Conservation (phyloP, 2,329 filamentous ascomycete genomes). For the Penicillium sp. region DNA sequence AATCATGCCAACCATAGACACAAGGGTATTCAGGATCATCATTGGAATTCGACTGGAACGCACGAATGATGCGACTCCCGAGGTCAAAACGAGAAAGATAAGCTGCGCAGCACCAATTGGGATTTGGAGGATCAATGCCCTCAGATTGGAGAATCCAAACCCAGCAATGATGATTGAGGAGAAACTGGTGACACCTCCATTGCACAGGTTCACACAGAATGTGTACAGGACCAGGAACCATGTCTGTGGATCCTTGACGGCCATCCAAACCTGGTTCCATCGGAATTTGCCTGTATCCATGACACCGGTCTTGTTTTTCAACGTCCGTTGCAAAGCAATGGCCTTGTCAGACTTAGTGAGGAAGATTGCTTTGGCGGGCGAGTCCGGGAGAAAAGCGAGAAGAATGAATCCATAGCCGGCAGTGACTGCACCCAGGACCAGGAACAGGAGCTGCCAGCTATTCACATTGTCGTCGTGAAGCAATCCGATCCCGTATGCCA, state of each 20-base stretch:
- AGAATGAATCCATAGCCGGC: conserved; percentile 20
- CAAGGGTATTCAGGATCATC: conserved; percentile 31
- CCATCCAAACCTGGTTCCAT: conserved; percentile 38
- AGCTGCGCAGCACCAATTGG: conserved; percentile 32
- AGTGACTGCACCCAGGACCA: conserved; percentile 29
- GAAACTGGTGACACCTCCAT: conserved; percentile 35
- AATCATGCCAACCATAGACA: conserved; percentile 30
- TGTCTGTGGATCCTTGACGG: conserved; percentile 28
- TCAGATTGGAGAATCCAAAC: conserved; percentile 37
- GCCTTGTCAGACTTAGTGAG: conserved; percentile 38
- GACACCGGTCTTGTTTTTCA: conserved; percentile 49
- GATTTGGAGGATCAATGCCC: conserved; percentile 36
- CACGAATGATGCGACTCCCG: conserved; percentile 25
- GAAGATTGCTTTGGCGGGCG: conserved; percentile 27
- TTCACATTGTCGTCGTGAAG: conserved; percentile 15
- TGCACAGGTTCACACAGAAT: conserved; percentile 31
- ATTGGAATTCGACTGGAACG: conserved; percentile 26
- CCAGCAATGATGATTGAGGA: conserved; percentile 32
- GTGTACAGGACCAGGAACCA: conserved; percentile 32
- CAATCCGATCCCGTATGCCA: conserved; percentile 28
- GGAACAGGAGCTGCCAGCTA: conserved; percentile 31
- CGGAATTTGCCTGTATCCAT: conserved; percentile 47
- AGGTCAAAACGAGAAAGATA: conserved; percentile 29
- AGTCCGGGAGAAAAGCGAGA: conserved; percentile 16
- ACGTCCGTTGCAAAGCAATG: conserved; percentile 50